Percentiles rank a stretch among this genome's conserved stretches.
Conservation (phyloP, 1,284 basidiomycete genomes). For the Filobasidium uniguttulatum region DNA sequence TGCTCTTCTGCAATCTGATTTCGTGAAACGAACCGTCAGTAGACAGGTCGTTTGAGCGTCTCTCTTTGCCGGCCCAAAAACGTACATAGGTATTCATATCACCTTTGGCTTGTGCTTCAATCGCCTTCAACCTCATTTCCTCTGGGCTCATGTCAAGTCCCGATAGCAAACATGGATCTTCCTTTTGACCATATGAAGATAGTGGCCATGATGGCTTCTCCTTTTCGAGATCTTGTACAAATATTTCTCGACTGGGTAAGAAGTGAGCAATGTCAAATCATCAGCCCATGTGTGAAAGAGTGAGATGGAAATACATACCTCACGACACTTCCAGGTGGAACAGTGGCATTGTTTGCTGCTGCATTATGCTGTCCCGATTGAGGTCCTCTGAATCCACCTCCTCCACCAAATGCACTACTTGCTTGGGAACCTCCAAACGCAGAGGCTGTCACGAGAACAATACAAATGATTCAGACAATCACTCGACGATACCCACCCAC, state of each 20-base stretch:
- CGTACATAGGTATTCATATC: constrained; percentile 57
- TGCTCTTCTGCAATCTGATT: constrained; percentile 26
- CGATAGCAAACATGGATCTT: constrained; percentile 54
- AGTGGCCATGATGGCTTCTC: constrained; percentile 60
- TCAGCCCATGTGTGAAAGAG: neutral
- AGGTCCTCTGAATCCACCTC: neutral
- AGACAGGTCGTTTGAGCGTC: neutral
- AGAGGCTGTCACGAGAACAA: neutral
- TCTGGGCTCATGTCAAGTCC: constrained; percentile 65
- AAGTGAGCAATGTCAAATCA: neutral
- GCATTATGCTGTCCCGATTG: neutral
- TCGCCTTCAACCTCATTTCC: constrained; percentile 60
- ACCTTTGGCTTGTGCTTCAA: constrained; percentile 46
- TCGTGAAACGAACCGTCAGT: neutral
- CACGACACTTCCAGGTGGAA: neutral
- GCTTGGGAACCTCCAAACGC: neutral
- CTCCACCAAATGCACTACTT: neutral
- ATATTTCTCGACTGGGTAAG: constrained; percentile 18
- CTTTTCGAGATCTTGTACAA: constrained; percentile 23
- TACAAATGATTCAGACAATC: neutral
- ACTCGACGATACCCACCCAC: too few relatives aligned
- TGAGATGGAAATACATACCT: neutral
- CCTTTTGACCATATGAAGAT: constrained; percentile 63
- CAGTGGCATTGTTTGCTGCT: neutral
- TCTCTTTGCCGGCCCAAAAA: constrained; percentile 13